Percentiles rank a stretch among this genome's conserved stretches.
These are phyloP conservation scores for Pyricularia grisea DNA, from an alignment of 2,329 filamentous ascomycete species.

Conservation along the genomic window DNA sequence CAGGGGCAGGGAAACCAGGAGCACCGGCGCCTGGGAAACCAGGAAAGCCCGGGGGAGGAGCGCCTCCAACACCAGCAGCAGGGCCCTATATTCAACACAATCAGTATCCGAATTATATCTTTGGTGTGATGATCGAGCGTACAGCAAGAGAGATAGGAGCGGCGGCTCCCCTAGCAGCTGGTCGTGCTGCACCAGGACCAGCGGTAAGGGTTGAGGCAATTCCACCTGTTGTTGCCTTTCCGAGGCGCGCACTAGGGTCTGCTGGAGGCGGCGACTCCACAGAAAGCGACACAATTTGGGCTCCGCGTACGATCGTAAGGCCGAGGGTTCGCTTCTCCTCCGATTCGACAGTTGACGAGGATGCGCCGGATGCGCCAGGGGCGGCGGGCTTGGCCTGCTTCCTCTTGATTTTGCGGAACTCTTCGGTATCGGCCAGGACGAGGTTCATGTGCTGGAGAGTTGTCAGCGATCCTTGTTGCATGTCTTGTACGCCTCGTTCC, in stretches of 20 bases:
- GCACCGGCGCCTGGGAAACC: constrained; percentile 45
- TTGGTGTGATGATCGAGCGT: constrained; percentile 17
- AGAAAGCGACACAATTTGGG: constrained; percentile 87
- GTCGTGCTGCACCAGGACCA: constrained; percentile 83
- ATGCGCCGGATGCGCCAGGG: constrained; percentile 43
- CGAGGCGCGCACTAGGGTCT: constrained; percentile 83
- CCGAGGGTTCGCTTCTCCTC: constrained; percentile 98
- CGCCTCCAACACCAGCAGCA: constrained; percentile 77
- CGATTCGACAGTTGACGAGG: constrained; percentile 63
- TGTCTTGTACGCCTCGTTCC: neutral
- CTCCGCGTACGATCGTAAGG: constrained; percentile 86
- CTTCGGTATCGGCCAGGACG: constrained; percentile 95
- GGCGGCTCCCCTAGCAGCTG: constrained; percentile 72
- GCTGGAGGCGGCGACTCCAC: constrained; percentile 93
- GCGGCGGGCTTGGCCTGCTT: constrained; percentile 66
- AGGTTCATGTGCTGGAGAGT: constrained; percentile 86
- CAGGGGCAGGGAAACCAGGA: constrained; percentile 41
- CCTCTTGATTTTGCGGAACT: constrained; percentile 86
- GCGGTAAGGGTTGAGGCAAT: constrained; percentile 63
- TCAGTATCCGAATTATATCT: neutral
- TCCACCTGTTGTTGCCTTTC: constrained; percentile 62
- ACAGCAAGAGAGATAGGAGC: constrained; percentile 71
- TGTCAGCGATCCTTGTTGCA: neutral
- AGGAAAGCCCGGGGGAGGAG: constrained; percentile 49
- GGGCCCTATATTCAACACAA: constrained; percentile 45